phyloP scores from a whole-genome alignment of 768 basidiomycete species.

The Mycena epipterygia region DNA sequence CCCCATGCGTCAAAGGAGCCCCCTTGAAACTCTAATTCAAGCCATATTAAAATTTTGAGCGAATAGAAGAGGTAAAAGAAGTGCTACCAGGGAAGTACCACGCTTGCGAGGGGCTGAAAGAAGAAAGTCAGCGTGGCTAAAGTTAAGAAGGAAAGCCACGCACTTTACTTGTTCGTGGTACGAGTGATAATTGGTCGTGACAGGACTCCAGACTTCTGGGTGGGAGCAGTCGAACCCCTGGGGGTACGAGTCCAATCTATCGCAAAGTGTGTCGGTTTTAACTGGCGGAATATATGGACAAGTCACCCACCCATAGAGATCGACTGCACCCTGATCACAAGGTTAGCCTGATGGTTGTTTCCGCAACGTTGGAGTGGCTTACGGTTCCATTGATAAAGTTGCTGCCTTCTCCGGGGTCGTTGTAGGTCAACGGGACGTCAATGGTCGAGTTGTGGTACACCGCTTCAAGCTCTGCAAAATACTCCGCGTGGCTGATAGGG shows the following conservation, averaged over 20 bases:
- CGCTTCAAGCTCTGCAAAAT: constrained; percentile 73
- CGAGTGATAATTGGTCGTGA: constrained; percentile 72
- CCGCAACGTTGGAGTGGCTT: constrained; percentile 33
- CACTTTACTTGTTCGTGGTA: constrained; percentile 67
- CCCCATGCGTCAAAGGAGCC: constrained; percentile 90
- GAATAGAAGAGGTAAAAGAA: constrained; percentile 4
- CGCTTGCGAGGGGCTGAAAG: constrained; percentile 61
- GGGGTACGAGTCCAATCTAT: constrained; percentile 77
- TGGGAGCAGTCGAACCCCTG: constrained; percentile 87
- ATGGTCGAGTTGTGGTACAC: constrained; percentile 69
- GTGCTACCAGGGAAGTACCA: constrained; percentile 76
- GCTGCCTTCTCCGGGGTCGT: constrained; percentile 69
- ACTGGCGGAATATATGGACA: background rate
- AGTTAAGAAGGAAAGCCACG: background rate
- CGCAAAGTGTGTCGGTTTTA: background rate
- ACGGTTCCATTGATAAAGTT: constrained; percentile 84
- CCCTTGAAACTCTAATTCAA: constrained; percentile 68
- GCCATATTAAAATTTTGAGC: constrained; percentile 19
- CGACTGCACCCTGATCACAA: constrained; percentile 71
- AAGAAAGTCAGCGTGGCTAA: background rate
- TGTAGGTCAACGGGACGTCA: constrained; percentile 81
- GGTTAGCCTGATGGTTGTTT: constrained; percentile 1
- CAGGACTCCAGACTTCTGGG: constrained; percentile 73
- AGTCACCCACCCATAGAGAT: constrained; percentile 74
- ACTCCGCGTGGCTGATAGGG: constrained; percentile 59